Evolutionary conservation across 2,329 filamentous ascomycete genomes (phyloP), one percentile per base, ranked within the genome.

Genomic region (Aspergillus spinulosporus): DNA sequence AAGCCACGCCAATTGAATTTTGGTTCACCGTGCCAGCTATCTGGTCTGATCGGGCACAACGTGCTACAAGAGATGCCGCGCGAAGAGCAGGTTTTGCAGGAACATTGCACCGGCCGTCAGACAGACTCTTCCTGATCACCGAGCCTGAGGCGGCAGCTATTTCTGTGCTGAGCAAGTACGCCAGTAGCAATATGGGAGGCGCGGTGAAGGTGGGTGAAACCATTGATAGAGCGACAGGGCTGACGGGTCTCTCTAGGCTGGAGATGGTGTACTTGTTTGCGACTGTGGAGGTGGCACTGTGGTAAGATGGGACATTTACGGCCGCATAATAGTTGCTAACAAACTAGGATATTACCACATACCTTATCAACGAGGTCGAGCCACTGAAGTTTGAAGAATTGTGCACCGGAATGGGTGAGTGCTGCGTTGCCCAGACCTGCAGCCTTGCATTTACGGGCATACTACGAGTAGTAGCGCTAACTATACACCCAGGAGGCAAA

Each of bases 271-370:
- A 5, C 28, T 68, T n/a, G 49, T 69, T 14, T 69, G 66, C 44
- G 66, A 69, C 43, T 69, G 66, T 52, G 66, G 66, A 14, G 66
- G 66, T n/a, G 66, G 66, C 12, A 69, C 66, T 2, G 66, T 69
- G 40, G 66, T 56, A 45, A 46, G 44, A 14, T 31, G 9, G 11
- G 28, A 5, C 26, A 15, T 8, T 15, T 43, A 14, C 12, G 9
- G 15, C 34, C 7, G 12, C 34, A 36, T 12, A 36, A 36, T 36
- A 36, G 34, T 5, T 6, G 44, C 44, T 49, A 5, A 40, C n/a
- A 14, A 32, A 8, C 2, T 28, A 59, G 53, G 57, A 69, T 52
- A 62, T 69, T 39, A 64, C 62, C 4, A 65, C 66, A 3, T 68
- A 67, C 48, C 36, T 60, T 2, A 46, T 69, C 37, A 31, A 52